Percentiles rank a stretch among this genome's conserved stretches.
phyloP scores from a whole-genome alignment of 306 rosid genomes.

The Argentina anserina region DNA sequence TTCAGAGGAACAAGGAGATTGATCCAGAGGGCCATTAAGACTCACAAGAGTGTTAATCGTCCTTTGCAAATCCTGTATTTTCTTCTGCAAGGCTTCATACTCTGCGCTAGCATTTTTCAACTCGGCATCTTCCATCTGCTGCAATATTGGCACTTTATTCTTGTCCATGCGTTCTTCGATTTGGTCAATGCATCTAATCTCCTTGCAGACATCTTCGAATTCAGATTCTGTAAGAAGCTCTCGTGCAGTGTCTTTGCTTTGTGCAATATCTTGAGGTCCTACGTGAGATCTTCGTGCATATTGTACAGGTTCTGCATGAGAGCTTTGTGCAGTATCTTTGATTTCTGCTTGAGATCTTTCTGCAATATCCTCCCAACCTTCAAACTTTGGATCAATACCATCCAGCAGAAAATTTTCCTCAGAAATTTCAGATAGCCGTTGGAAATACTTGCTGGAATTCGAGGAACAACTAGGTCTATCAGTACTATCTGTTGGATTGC shows the following conservation, averaged over 20 bases:
- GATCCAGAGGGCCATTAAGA: slow-evolving; percentile 33
- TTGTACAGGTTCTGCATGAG: background rate
- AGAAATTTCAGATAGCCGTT: slow-evolving; percentile 29
- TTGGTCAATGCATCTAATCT: slow-evolving; percentile 46
- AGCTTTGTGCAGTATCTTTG: slow-evolving; percentile 12
- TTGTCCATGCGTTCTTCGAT: slow-evolving; percentile 30
- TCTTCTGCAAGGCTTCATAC: slow-evolving; percentile 32
- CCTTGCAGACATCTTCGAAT: slow-evolving; percentile 33
- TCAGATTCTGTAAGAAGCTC: background rate
- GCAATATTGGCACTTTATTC: slow-evolving; percentile 19
- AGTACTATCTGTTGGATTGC: slow-evolving; percentile 18
- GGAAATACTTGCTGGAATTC: slow-evolving; percentile 30
- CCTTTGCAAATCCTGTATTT: slow-evolving; percentile 39
- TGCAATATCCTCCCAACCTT: slow-evolving; percentile 55
- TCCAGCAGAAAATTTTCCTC: slow-evolving; percentile 55
- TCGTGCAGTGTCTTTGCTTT: background rate
- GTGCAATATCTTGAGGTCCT: background rate
- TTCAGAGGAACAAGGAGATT: slow-evolving; percentile 34
- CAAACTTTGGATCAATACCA: slow-evolving; percentile 37
- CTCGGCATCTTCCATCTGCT: slow-evolving; percentile 26
- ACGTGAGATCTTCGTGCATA: background rate
- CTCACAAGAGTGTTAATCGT: slow-evolving; percentile 39
- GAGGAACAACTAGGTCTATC: slow-evolving; percentile 17
- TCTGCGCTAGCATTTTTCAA: slow-evolving; percentile 22
- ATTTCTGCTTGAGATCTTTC: slow-evolving; percentile 29